A percentile compares a stretch with the other conserved stretches of the same genome.
phyloP scores from a whole-genome alignment of 352 stramenopile genomes.

The Ochromonadaceae sp. region DNA sequence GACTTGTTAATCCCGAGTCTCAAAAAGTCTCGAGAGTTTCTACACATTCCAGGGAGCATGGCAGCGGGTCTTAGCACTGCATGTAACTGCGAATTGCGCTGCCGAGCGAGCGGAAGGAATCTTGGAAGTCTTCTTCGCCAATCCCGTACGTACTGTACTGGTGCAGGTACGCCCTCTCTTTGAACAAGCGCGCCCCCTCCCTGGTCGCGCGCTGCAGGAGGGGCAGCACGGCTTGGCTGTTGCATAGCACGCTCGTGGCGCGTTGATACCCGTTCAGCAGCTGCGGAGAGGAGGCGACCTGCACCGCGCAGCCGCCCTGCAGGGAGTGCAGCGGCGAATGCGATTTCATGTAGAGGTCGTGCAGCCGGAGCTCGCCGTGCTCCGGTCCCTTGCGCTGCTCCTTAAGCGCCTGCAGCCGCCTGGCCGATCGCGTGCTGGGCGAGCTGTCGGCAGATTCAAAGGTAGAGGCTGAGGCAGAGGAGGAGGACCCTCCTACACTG shows the following conservation, averaged over 20 bases:
- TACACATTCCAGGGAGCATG: no score
- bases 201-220: not conserved
- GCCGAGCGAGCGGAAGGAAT: not conserved
- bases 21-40: no score
- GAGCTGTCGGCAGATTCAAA: not conserved
- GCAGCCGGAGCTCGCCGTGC: not conserved
- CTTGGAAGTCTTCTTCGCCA: not conserved
- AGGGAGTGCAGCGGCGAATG: not conserved
- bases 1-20: no score
- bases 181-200: not conserved
- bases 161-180: constrained; percentile 8
- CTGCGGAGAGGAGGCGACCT: not conserved
- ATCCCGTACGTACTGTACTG: constrained; percentile 7
- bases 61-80: no score
- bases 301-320: not conserved
- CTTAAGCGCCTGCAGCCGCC: not conserved
- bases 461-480: not conserved
- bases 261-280: not conserved
- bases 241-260: not conserved
- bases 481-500: not conserved
- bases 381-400: not conserved
- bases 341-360: not conserved
- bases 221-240: not conserved
- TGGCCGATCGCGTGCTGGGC: not conserved
- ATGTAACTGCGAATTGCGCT: constrained; percentile 5